phyloP scores from a whole-genome alignment of 1,284 basidiomycete species.

The Athelia psychrophila region DNA sequence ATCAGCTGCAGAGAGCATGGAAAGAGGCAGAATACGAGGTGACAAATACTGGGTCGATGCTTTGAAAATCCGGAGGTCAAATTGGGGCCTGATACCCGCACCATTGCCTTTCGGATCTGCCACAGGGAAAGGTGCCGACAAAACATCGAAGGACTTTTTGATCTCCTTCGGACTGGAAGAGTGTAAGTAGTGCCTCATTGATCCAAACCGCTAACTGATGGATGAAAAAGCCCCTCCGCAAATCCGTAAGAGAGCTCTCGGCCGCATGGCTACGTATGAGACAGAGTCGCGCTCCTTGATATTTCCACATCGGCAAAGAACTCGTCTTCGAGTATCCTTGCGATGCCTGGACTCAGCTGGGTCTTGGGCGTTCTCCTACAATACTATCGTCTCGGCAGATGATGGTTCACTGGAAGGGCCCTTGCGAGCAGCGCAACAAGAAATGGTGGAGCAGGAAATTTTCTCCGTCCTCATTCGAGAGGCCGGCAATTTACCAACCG shows the following conservation, averaged over 20 bases:
- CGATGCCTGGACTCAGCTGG: constrained; percentile 32
- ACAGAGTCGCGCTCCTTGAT: constrained; percentile 42
- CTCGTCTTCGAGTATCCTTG: constrained; percentile 58
- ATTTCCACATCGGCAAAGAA: constrained; percentile 60
- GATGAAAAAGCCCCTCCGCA: constrained; percentile 49
- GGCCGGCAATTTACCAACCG: constrained; percentile 67
- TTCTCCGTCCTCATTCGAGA: constrained; percentile 70
- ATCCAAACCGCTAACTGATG: constrained; percentile 9
- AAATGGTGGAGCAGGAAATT: constrained; percentile 76
- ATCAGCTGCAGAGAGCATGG: constrained; percentile 64
- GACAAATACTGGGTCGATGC: constrained; percentile 81
- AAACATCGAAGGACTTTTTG: constrained; percentile 74
- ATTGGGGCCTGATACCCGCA: constrained; percentile 76
- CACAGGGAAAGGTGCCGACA: constrained; percentile 71
- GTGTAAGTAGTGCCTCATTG: constrained; percentile 44
- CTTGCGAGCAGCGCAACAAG: constrained; percentile 59
- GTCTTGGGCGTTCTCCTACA: constrained; percentile 31
- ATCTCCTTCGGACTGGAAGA: constrained; percentile 77
- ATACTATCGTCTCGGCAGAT: constrained; percentile 29
- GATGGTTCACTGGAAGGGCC: constrained; percentile 43
- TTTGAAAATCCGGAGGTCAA: constrained; percentile 64
- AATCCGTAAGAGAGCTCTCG: constrained; percentile 65
- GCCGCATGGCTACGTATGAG: constrained; percentile 55
- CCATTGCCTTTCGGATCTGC: constrained; percentile 67
- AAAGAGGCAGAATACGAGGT: constrained; percentile 52